A percentile compares a stretch with the other conserved stretches of the same genome.
Evolutionary conservation across 345 rosid genomes (phyloP).

Genomic region (Cardiospermum halicacabum): DNA sequence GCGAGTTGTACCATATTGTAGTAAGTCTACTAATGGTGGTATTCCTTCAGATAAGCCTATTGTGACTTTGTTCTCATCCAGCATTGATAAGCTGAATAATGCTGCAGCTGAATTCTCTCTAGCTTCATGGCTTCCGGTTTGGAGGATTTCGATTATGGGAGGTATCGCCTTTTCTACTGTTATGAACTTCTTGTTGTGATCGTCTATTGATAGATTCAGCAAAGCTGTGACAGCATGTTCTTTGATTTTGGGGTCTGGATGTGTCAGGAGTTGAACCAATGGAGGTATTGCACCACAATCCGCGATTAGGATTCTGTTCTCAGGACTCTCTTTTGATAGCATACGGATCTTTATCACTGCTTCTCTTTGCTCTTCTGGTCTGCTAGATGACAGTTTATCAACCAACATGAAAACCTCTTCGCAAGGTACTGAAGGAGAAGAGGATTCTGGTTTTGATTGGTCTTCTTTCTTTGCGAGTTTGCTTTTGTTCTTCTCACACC

Average conservation of each 20-base stretch:
- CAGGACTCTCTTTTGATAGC: slow-evolving; percentile 63
- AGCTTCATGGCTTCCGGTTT: slow-evolving; percentile 53
- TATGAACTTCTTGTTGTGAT: slow-evolving; percentile 55
- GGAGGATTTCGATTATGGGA: slow-evolving; percentile 47
- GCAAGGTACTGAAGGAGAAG: slow-evolving; percentile 15
- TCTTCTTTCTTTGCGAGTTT: slow-evolving; percentile 40
- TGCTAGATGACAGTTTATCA: slow-evolving; percentile 37
- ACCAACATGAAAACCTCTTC: slow-evolving; percentile 40
- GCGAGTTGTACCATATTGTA: slow-evolving; percentile 57
- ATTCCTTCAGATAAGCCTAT: slow-evolving; percentile 56
- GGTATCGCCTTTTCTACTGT: slow-evolving; percentile 57
- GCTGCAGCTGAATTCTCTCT: slow-evolving; percentile 84
- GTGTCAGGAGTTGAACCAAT: slow-evolving; percentile 49
- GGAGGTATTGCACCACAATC: slow-evolving; percentile 47
- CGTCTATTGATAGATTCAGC: slow-evolving; percentile 67
- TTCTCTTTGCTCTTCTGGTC: slow-evolving; percentile 51
- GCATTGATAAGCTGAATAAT: slow-evolving; percentile 73
- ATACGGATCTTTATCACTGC: slow-evolving; percentile 56
- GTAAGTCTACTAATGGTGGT: slow-evolving; percentile 62
- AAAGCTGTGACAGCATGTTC: slow-evolving; percentile 71
- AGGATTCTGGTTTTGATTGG: slow-evolving; percentile 3
- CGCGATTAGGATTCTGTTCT: slow-evolving; percentile 53
- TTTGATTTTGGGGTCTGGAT: slow-evolving; percentile 62
- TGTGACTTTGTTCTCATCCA: slow-evolving; percentile 68
- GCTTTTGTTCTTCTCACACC: slow-evolving; percentile 72